phyloP scores from a whole-genome alignment of 805 yeast species.

The Pichia scutulata region DNA sequence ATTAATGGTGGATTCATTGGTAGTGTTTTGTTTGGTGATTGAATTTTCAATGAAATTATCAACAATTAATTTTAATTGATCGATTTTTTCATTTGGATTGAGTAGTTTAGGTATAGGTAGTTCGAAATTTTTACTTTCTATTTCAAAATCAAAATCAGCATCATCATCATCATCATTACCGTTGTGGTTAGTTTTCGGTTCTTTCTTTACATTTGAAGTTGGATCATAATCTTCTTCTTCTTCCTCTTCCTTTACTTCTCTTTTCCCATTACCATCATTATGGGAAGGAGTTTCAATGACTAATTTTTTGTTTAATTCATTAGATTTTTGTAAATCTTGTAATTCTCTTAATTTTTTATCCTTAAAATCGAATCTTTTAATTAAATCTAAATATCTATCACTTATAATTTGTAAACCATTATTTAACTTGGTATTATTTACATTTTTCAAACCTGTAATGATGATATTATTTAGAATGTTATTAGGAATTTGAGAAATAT shows the following conservation, averaged over 20 bases:
- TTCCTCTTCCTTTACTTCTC: neutral
- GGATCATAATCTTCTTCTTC: constrained; percentile 24
- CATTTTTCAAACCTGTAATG: constrained; percentile 52
- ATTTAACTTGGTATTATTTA: constrained; percentile 44
- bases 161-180: constrained; percentile 20
- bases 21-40: constrained; percentile 9
- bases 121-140: constrained; percentile 26
- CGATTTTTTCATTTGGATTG: constrained; percentile 46
- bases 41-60: constrained; percentile 49
- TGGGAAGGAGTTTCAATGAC: neutral
- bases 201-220: constrained; percentile 1
- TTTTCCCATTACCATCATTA: neutral
- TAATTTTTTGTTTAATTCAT: neutral
- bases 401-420: constrained; percentile 65
- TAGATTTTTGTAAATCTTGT: neutral
- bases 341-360: neutral
- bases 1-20: constrained; percentile 26
- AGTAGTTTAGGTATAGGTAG: constrained; percentile 54
- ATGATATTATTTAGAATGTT: constrained; percentile 60
- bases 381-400: constrained; percentile 51
- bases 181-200: neutral
- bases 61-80: constrained; percentile 50
- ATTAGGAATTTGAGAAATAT: constrained; percentile 60
- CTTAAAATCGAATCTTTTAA: constrained; percentile 17
- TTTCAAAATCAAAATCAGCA: constrained; percentile 19